Conservation (phyloP, 164 flowering plant genomes). For the Kalanchoe fedtschenkoi region DNA sequence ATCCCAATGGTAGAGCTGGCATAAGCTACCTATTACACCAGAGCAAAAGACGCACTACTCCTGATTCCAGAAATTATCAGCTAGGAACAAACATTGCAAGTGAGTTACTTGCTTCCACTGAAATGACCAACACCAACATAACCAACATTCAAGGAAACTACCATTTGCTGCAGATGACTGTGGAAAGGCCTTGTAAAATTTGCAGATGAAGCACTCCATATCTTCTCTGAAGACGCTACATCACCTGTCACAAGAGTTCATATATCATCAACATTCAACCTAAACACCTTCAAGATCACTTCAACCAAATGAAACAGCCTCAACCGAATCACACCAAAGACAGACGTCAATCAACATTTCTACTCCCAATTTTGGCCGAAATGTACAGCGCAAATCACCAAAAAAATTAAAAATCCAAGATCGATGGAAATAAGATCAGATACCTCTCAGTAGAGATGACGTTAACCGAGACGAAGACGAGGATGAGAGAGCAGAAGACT, state of each 20-base stretch:
- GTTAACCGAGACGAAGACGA: constrained; percentile 11
- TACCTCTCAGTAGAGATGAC: constrained; percentile 28
- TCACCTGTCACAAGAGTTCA: constrained; percentile 15
- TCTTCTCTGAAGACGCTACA: constrained; percentile 16
- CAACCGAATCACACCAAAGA: neutral
- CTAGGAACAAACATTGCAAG: too few relatives aligned
- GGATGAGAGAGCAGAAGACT: constrained; percentile 13
- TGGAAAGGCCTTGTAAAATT: constrained; percentile 26
- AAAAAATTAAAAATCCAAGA: neutral
- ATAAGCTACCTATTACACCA: too few relatives aligned
- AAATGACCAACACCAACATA: neutral
- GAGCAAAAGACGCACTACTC: too few relatives aligned
- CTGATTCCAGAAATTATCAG: too few relatives aligned
- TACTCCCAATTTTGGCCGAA: too few relatives aligned
- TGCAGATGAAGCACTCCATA: constrained; percentile 18
- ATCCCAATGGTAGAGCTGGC: too few relatives aligned
- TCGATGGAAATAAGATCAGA: neutral
- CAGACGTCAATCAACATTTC: neutral
- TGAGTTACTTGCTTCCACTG: too few relatives aligned
- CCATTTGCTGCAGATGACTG: constrained; percentile 37
- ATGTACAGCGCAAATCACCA: neutral
- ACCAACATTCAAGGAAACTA: constrained; percentile 11
- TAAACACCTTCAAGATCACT: too few relatives aligned
- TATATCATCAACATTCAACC: neutral
- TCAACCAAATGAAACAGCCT: too few relatives aligned